Conservation (phyloP, 169 alveolate species). For the Besnoitia besnoiti region DNA sequence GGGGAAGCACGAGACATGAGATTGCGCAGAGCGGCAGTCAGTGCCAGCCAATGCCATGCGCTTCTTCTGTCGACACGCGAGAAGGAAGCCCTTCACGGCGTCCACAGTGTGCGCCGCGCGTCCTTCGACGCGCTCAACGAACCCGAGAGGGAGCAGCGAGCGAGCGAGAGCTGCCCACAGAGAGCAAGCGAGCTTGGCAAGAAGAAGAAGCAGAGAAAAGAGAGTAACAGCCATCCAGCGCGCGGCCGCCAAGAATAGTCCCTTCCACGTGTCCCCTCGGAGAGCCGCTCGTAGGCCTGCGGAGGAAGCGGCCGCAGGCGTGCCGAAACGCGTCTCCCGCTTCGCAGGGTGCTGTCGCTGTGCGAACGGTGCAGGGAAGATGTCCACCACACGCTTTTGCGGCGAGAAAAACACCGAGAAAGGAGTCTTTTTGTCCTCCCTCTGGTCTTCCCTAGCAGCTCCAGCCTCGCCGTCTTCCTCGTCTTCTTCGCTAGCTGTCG, state of each 20-base stretch:
- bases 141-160: neutral
- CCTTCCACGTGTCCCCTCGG: too few species aligned
- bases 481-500: neutral
- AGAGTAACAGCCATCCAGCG: neutral
- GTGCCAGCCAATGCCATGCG: neutral
- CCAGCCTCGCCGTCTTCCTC: too few species aligned
- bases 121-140: neutral
- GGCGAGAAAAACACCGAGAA: neutral
- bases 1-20: neutral
- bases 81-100: neutral
- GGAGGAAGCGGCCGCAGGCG: too few species aligned
- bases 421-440: neutral
- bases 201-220: neutral
- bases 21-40: neutral
- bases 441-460: neutral
- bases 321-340: too few species aligned
- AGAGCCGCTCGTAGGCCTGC: too few species aligned
- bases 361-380: neutral
- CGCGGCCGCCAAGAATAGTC: too few species aligned
- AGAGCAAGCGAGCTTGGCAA: too few species aligned
- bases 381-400: neutral
- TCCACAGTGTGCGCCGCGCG: neutral
- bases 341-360: too few species aligned
- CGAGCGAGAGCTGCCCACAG: neutral
- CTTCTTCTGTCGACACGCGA: too few species aligned